These are phyloP conservation scores for Fonsecaea nubica DNA, from an alignment of 2,329 filamentous ascomycete genomes.

Conservation along the genomic window DNA sequence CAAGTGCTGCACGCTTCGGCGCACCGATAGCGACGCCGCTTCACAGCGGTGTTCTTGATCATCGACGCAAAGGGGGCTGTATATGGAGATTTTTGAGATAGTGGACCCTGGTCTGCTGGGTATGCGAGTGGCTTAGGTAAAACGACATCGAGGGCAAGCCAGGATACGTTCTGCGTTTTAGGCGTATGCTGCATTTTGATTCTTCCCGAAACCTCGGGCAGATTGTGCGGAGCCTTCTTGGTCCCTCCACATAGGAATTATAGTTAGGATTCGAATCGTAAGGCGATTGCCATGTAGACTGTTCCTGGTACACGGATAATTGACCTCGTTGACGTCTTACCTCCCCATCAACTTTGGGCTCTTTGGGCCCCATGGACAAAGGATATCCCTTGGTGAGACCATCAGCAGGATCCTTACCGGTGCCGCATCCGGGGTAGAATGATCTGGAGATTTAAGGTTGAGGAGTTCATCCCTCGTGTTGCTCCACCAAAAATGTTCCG, in stretches of 20 bases:
- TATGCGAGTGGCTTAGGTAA: slow-evolving; percentile 3
- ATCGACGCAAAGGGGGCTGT: neutral
- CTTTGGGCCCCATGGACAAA: neutral
- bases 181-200: neutral
- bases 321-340: neutral
- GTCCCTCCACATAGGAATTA: neutral
- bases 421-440: slow-evolving; percentile 3
- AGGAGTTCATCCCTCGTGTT: neutral
- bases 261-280: neutral
- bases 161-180: too few species aligned
- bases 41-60: neutral
- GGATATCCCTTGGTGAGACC: neutral
- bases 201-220: neutral
- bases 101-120: neutral
- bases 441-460: neutral
- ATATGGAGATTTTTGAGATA: neutral
- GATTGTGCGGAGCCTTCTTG: neutral
- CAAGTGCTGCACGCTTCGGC: slow-evolving; percentile 54
- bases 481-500: neutral
- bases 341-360: neutral
- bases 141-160: neutral
- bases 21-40: slow-evolving; percentile 26
- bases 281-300: neutral
- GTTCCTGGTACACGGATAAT: neutral
- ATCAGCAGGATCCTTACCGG: neutral